phyloP scores from a whole-genome alignment of 202 grass and related monocot genomes.

The Brachypodium distachyon region DNA sequence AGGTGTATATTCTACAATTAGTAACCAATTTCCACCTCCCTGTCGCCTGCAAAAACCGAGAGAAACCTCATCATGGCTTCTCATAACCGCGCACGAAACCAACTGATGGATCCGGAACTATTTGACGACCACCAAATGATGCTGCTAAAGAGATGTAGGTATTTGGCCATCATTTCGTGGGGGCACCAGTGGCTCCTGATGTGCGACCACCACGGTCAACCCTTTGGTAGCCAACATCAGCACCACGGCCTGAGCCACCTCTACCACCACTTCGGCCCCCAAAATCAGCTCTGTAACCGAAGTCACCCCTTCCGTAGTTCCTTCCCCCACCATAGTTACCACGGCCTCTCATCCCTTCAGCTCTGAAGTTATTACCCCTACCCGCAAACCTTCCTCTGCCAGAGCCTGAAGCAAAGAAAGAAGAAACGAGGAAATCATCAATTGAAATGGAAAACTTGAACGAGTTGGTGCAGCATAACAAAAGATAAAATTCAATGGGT shows the following conservation, averaged over 20 bases:
- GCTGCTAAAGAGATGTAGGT: background rate
- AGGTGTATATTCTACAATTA: conserved; percentile 44
- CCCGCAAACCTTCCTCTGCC: conserved; percentile 61
- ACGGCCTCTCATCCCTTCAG: conserved; percentile 49
- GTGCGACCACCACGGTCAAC: conserved; percentile 44
- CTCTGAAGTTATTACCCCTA: conserved; percentile 57
- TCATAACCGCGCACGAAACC: conserved; percentile 16
- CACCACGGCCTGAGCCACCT: conserved; percentile 18
- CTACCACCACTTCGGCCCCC: conserved; percentile 46
- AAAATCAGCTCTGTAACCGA: conserved; percentile 44
- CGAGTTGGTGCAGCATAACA: background rate
- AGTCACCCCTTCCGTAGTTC: conserved; percentile 48
- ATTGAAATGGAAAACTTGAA: background rate
- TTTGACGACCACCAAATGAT: background rate
- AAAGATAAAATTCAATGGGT: background rate
- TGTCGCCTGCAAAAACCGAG: conserved; percentile 39
- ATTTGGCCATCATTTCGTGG: conserved; percentile 18
- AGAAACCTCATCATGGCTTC: conserved; percentile 7
- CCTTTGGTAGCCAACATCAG: conserved; percentile 39
- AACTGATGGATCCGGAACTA: conserved; percentile 2
- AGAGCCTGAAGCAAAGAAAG: conserved; percentile 34
- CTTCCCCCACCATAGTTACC: conserved; percentile 53
- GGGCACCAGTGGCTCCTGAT: conserved; percentile 2
- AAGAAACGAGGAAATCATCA: background rate
- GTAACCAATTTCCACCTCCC: conserved; percentile 3